Conservation (phyloP, 306 rosid species). For the Medicago arabica region DNA sequence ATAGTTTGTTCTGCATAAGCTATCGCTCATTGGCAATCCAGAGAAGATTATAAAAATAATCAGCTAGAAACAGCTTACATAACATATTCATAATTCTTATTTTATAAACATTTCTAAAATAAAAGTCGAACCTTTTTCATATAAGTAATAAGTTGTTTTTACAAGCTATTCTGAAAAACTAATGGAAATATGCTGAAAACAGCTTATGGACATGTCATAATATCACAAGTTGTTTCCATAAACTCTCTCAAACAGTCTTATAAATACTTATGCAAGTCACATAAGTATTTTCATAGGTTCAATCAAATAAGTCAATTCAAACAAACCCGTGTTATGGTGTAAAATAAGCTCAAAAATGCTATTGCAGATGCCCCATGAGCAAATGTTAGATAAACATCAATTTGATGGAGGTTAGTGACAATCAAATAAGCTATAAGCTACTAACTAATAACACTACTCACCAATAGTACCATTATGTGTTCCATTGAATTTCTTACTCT, state of each 20-base stretch:
- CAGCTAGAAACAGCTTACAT: neutral
- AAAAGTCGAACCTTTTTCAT: neutral
- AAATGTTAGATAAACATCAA: slow-evolving; percentile 13
- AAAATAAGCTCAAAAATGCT: neutral
- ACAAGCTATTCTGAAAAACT: neutral
- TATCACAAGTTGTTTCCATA: too few species aligned
- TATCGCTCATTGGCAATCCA: neutral
- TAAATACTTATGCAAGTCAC: neutral
- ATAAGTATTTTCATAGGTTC: too few species aligned
- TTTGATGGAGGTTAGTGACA: neutral
- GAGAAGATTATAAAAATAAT: neutral
- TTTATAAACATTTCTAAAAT: neutral
- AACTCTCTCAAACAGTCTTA: neutral
- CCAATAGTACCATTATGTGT: slow-evolving; percentile 46
- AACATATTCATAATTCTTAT: slow-evolving; percentile 1
- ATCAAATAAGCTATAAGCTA: neutral
- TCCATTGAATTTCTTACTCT: slow-evolving; percentile 53
- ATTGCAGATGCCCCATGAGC: neutral
- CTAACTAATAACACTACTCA: slow-evolving; percentile 35
- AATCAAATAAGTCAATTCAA: neutral
- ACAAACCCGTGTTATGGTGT: neutral
- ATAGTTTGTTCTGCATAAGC: too few species aligned
- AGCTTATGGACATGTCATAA: too few species aligned
- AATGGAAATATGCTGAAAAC: too few species aligned
- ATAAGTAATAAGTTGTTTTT: neutral